Base-by-base conservation (phyloP, 2,329 filamentous ascomycete species). In the Pyrenophora graminea region DNA sequence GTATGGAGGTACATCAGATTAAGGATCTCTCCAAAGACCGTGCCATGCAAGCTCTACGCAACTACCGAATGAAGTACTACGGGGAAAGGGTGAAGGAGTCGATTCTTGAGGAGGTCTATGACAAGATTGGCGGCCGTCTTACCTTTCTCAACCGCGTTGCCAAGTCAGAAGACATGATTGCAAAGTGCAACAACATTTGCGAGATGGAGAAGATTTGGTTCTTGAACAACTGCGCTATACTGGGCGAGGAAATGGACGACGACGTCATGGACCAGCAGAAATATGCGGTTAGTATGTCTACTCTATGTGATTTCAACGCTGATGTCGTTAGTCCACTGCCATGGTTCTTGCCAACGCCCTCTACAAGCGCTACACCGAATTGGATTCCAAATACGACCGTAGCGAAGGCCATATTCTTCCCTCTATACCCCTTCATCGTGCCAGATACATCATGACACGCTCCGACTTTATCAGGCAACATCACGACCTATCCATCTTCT, bases 221-320 rank as follows among this genome's bases (percentile, higher is more conserved):
- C 62, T 74, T 91, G 17, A 91, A 90, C 73, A 85, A 76, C 68
- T 91, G 88, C 69, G 88, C 88, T 78, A 89, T 91, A 46, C 79
- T 92, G 1, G 89, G 89, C 15, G 79, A 76, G 54, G 85, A 87
- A 57, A 91, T 88, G 87, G 94, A 97, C 63, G 94, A 97, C 74
- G 94, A 99, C 69, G 94, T 97, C 62, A 97, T 97, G 87, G 91
- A 97, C 68, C 90, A 97, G 73, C 91, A 97, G 70, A 97, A 97
- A 73, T 97, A 91, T 80, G 90, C 92, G 39, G 88, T 91, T 79
- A 76, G 86, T 83, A 18, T 2, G 15, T 32, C 12, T 4, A 13
- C 3, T 10, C 0, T 34, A 3, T n/a, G 2, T 6, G 6, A 18
- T 21, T 12, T 2, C 9, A 13, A 4, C 21, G 23, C 47, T 46